These are phyloP conservation scores for Tolypocladium endophyticum DNA, from an alignment of 2,329 filamentous ascomycete genomes.

Conservation along the genomic window DNA sequence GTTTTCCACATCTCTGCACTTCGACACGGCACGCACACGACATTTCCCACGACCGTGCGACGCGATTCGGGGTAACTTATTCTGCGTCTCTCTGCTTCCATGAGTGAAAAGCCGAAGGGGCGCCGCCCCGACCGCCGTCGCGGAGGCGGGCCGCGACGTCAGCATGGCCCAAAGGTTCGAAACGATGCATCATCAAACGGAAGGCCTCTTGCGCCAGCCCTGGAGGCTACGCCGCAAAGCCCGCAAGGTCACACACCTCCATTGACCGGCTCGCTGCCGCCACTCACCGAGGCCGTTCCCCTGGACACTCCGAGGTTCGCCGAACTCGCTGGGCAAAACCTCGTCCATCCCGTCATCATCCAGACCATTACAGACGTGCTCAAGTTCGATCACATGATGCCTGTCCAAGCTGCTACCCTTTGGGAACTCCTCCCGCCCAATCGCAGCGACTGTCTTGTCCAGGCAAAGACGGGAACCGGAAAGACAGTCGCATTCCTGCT, in stretches of 20 bases:
- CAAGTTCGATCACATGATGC: conserved; percentile 42
- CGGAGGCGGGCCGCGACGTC: not conserved
- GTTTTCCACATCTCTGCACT: not conserved
- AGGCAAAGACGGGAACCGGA: conserved; percentile 80
- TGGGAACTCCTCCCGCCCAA: conserved; percentile 33
- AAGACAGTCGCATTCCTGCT: conserved; percentile 79
- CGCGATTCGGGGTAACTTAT: not conserved
- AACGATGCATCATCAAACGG: not conserved
- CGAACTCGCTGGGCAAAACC: conserved; percentile 27
- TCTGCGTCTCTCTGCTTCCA: not conserved
- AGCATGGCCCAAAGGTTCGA: not conserved
- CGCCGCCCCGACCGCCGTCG: not conserved
- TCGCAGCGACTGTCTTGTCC: conserved; percentile 51
- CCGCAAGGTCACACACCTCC: too few relatives aligned
- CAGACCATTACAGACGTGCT: conserved; percentile 37
- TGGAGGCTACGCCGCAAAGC: not conserved
- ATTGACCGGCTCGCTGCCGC: not conserved
- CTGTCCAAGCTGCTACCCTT: conserved; percentile 43
- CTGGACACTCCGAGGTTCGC: conserved; percentile 34
- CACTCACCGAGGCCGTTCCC: conserved; percentile 20
- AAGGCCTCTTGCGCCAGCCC: not conserved
- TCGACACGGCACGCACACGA: not conserved
- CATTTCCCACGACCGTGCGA: not conserved
- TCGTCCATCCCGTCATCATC: conserved; percentile 35
- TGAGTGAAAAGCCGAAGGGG: not conserved